Evolutionary conservation across 352 stramenopile genomes (phyloP), one percentile per base, ranked within the genome.

Genomic region (Phytophthora pluvialis): DNA sequence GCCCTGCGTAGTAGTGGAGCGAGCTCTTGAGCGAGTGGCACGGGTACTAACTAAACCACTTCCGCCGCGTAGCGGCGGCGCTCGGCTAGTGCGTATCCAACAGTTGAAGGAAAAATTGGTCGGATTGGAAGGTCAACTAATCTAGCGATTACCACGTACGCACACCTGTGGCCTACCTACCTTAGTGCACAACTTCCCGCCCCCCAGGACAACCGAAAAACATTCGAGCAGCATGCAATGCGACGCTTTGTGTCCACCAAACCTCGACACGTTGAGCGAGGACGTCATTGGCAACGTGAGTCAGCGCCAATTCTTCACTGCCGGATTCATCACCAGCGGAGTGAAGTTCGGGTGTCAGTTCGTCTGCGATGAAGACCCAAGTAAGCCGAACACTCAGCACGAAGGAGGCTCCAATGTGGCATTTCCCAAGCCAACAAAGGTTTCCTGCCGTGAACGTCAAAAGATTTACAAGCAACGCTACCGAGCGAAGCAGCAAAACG

Each of bases 231-330:
- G 12, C 36, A 58, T 48, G 25, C 15, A 1, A 25, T 5, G 13
- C 25, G 7, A 28, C 18, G 18, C 15, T 46, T 18, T 35, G 6
- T 50, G 28, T 9, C 45, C 45, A 4, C 45, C 45, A 26, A 52
- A 52, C 25, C 36, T 58, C 5, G 4, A 47, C 7, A 26, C 25
- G 15, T 15, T 58, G 26, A 58, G 36, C 18, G 13, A 42, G 15
- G 36, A 58, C 5, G 39, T 48, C n/a, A 58, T 58, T 32, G 50
- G 50, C 2, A 45, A 32, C 25, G 49, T 57, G 21, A 35, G 5
- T 1, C 44, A 50, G 12, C 45, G 40, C 10, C 40, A 46, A 31
- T 9, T 29, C 18, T 31, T 46, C 18, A 46, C 40, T 16, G 40
- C 6, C 18, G 40, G 40, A 6, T 46, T 46, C 40, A 29, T 29